These are phyloP conservation scores for Galeopsis tetrahit DNA, from an alignment of 257 asterid genomes.

Conservation along the genomic window DNA sequence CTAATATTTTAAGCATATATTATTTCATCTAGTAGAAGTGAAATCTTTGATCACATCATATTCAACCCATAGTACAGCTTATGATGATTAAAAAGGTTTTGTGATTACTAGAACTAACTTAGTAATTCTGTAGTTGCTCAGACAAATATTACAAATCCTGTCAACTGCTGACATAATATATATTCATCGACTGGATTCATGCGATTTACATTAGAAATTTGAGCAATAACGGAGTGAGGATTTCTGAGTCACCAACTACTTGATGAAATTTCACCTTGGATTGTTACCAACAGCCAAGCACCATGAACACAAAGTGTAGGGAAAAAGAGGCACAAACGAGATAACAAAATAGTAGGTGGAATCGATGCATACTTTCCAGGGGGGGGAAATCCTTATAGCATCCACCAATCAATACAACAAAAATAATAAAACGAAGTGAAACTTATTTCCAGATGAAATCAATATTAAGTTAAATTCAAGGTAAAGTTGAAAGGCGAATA, in stretches of 20 bases:
- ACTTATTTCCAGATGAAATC: neutral
- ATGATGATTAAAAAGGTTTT: constrained; percentile 9
- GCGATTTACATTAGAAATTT: neutral
- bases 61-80: constrained; percentile 10
- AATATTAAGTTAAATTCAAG: constrained; percentile 11
- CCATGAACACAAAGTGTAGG: constrained; percentile 11
- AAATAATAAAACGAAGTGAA: neutral
- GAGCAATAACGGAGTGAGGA: neutral
- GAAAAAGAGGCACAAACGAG: neutral
- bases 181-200: neutral
- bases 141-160: neutral
- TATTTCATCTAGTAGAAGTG: neutral
- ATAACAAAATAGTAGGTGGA: neutral
- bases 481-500: constrained; percentile 12
- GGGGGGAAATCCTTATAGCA: neutral
- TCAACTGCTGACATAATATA: neutral
- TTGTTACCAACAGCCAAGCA: neutral
- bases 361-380: neutral
- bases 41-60: neutral
- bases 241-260: constrained; percentile 16
- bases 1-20: constrained; percentile 2
- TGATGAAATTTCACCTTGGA: constrained; percentile 5
- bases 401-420: constrained; percentile 1
- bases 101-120: neutral
- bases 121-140: neutral